Evolutionary conservation across 768 basidiomycete species (phyloP), one percentile per base, ranked within the genome.

Genomic region (Mycena galopus): DNA sequence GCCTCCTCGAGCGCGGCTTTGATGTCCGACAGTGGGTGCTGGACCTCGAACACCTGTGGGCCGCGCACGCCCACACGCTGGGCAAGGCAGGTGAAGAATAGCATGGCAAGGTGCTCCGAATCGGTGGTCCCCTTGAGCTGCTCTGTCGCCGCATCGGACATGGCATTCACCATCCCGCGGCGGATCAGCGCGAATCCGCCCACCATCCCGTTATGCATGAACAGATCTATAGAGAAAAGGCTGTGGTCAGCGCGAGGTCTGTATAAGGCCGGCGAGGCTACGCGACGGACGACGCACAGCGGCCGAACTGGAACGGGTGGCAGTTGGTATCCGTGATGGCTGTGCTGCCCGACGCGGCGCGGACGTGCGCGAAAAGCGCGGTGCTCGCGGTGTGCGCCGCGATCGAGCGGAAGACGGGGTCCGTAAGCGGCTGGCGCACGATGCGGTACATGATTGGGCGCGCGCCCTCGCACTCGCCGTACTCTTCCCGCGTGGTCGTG

Each of bases 191-290:
- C 12, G 30, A 33, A 63, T 12, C 62, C 62, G 47, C 62, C 62
- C 19, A 63, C 62, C 21, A 63, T 63, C 11, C 62, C 62, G 47
- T 63, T 63, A 11, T 63, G 62, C 62, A 63, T 63, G 62, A 63
- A 63, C 14, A 63, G 47, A 63, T 63, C 44, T 44, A 21, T 14
- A 21, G 12, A 39, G 25, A 29, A n/a, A n/a, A n/a, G n/a, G n/a
- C n/a, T n/a, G 25, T 23, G 42, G 23, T 53, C 51, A 58, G 23
- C 32, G n/a, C n/a, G n/a, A n/a, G n/a, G n/a, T n/a, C n/a, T n/a
- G n/a, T n/a, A n/a, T n/a, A n/a, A n/a, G n/a, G n/a, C 7, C 32
- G 10, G 32, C 17, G 57, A 25, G 11, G 12, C 14, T 25, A 37
- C 35, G 35, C 8, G 33, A 35, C 11, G 11, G 35, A 3, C 9